Base-by-base conservation (phyloP, 2,329 filamentous ascomycete genomes). In the Arthrinium phaeospermum region DNA sequence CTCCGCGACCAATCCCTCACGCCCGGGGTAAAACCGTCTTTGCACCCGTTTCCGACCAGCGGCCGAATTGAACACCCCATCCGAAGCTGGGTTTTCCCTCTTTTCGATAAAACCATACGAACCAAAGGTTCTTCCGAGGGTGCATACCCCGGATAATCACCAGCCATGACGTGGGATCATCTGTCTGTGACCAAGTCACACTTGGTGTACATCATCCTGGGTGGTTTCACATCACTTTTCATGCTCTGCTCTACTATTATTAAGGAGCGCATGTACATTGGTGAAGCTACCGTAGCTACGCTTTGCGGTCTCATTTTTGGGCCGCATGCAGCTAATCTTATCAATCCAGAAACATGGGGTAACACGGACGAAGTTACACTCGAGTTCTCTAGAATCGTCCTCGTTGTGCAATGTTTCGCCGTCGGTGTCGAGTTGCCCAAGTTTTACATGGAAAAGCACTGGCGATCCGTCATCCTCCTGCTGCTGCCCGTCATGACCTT, bases 181-280 rank as follows among this genome's bases (percentile, higher is more conserved):
- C 88, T 96, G 70, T 91, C 91, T 74, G 92, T 98, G 85, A 98
- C 97, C 84, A 93, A 92, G 87, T 94, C 96, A 79, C 96, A 99
- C 87, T 84, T 98, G 94, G 96, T 97, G 76, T 99, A 99, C 84
- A 94, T 98, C 84, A 98, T 99, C 84, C 87, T 99, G 72, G 96
- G 96, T 79, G 96, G 96, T 82, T 99, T 99, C 86, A 99, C 96
- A 77, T 95, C 93, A 73, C 87, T 99, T 78, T 99, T 99, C 86
- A 99, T 99, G 96, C 88, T 99, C 73, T 98, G 95, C 83, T 99
- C 96, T 73, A 94, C 97, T 71, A 91, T 98, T 80, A 97, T 99
- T 85, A 99, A 99, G 87, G 96, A 99, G 87, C 93, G 94, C 82
- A 89, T 98, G 80, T 99, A 99, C 86, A 99, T 99, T 82, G 96